Conservation (phyloP, 225 moss, liverwort and hornwort species). For the Pleurozium schreberi region DNA sequence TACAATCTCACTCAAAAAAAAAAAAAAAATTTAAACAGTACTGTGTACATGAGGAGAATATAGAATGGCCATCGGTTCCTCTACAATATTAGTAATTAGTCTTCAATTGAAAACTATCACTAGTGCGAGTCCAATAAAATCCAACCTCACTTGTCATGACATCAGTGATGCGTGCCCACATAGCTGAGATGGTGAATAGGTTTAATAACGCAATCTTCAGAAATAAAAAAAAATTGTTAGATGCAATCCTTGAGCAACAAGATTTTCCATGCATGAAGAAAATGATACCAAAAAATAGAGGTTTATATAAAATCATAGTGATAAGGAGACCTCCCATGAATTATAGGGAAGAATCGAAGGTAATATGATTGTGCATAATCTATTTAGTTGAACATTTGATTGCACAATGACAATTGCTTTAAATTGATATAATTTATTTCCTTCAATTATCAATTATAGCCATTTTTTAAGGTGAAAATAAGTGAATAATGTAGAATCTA, state of each 20-base stretch:
- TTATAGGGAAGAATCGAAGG: no score
- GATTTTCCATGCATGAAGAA: no score
- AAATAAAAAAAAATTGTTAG: background rate
- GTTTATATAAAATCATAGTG: background rate
- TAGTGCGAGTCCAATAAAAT: background rate
- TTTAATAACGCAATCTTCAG: conserved; percentile 50
- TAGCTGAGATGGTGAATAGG: conserved; percentile 45
- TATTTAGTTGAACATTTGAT: no score
- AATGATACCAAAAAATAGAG: no score
- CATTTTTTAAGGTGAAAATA: no score
- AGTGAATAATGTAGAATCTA: no score
- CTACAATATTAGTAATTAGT: background rate
- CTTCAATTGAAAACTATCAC: background rate
- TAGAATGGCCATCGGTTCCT: background rate
- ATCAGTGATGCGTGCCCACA: conserved; percentile 57
- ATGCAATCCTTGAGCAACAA: background rate
- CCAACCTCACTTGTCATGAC: conserved; percentile 60
- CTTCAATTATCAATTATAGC: no score
- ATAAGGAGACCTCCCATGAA: background rate
- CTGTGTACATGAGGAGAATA: background rate
- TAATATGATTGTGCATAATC: no score
- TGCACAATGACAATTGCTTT: no score
- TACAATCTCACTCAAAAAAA: background rate
- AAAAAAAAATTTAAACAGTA: background rate
- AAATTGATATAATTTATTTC: no score